Evolutionary conservation across 1,284 basidiomycete species (phyloP), one percentile per base, ranked within the genome.

Genomic region (Lentinula novae-zelandiae): DNA sequence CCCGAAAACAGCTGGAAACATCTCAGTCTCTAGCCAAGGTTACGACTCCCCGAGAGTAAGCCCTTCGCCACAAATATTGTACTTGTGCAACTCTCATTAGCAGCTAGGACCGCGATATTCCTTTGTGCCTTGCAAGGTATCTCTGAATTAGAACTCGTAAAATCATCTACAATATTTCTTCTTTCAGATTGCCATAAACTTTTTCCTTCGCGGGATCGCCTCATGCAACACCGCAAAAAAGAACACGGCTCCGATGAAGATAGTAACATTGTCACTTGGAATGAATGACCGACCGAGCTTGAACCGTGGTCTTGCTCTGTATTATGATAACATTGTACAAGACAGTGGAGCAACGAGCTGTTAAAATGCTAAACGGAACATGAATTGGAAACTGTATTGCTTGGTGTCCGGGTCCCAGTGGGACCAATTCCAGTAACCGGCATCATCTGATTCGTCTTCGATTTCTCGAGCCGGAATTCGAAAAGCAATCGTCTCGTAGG

Each of bases 401-500:
- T 96, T 96, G 53, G 95, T 95, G 72, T 98, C 95, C 20, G 90
- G 86, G 73, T 97, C 95, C 95, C 95, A 97, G 71, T 96, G 92
- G 49, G 95, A 95, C 95, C 95, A 98, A 68, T 92, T 93, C 90
- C 92, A 93, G 65, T 90, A 92, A 2, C 89, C 89, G 50, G 89
- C 91, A 69, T 96, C 94, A 60, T 93, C 90, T 51, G 90, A 86
- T 73, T 97, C 92, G 65, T 95, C 92, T 70, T 95, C 96, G 65
- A 99, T 96, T 76, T 98, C 96, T 58, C 93, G 87, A n/a, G 95
- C 90, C 51, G 96, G 97, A 66, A 99, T 93, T 34, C 96, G 93
- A 81, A 99, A 99, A 8, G 96, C 93, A 67, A 99, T 96, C 2
- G 95, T 98, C 76, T 99, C 96, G 72, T 99, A 99, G 5, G 97